Percentiles rank a stretch among this genome's conserved stretches.
These are phyloP conservation scores for Tephrocybe sp. DNA, from an alignment of 768 basidiomycete genomes.

Conservation along the genomic window DNA sequence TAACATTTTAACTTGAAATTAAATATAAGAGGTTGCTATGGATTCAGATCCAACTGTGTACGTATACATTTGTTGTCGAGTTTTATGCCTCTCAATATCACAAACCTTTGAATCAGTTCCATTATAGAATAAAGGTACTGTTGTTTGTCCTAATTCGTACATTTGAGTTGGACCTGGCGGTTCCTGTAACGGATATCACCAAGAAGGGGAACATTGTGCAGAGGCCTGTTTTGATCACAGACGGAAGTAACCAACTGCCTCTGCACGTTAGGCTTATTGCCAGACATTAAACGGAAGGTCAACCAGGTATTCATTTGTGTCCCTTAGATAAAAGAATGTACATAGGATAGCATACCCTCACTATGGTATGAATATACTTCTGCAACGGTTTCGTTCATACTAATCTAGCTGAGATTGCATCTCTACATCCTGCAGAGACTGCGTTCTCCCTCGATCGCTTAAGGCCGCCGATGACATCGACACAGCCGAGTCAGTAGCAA, in stretches of 20 bases:
- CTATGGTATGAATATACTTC: neutral
- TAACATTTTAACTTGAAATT: too few relatives aligned
- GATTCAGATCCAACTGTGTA: too few relatives aligned
- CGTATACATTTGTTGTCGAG: slow-evolving; percentile 54
- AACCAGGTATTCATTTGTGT: too few relatives aligned
- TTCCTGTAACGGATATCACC: slow-evolving; percentile 42
- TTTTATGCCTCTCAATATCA: slow-evolving; percentile 15
- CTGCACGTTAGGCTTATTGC: slow-evolving; percentile 29
- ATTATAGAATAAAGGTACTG: slow-evolving; percentile 30
- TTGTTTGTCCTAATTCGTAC: slow-evolving; percentile 49
- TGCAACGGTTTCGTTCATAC: neutral
- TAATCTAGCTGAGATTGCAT: neutral
- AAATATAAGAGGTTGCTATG: too few relatives aligned
- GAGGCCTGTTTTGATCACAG: slow-evolving; percentile 38
- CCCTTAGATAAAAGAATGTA: too few relatives aligned
- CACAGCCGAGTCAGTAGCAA: neutral
- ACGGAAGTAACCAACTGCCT: slow-evolving; percentile 42
- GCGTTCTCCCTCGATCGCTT: neutral
- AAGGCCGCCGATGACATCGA: neutral
- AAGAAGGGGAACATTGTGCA: slow-evolving; percentile 23
- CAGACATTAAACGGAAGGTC: too few relatives aligned
- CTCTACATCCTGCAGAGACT: neutral
- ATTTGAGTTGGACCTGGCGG: slow-evolving; percentile 53
- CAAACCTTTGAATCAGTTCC: neutral
- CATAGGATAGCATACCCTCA: too few relatives aligned